Base-by-base conservation (phyloP, 495 filamentous ascomycete genomes). In the Glutinoglossum americanum region DNA sequence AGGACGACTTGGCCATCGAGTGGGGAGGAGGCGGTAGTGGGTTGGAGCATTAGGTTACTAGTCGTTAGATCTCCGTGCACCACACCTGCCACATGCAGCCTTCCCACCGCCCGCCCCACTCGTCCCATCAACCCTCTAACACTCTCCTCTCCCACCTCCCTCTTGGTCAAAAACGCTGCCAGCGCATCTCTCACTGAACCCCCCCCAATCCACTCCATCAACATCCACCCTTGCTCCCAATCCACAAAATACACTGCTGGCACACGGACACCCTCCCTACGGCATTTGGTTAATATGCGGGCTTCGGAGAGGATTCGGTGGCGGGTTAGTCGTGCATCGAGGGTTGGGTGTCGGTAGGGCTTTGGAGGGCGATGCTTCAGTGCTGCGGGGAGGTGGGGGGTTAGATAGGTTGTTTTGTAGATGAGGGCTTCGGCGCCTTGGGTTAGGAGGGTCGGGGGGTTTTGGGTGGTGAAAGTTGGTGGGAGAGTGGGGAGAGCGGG, bases 61-160 rank as follows among this genome's bases (percentile, higher is more conserved):
- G 90, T 98, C 59, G 93, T 98, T 72, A 98, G 70, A 71, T 98
- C 92, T 48, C 92, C 92, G 73, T 98, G 92, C 53, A 93, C 78
- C 47, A 96, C 80, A 17, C 92, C 90, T 21, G 77, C 75, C 54
- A 72, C 75, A 72, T 98, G 92, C 70, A 98, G 71, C 45, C 65
- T 73, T n/a, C 87, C 92, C 19, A 97, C 79, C 6, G 79, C 80
- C 15, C 64, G 58, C 0, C 89, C 92, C 59, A 96, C 80, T 66
- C 76, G 74, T 56, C 71, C 71, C 79, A 97, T 81, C 65, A 93
- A 64, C 25, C 66, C 74, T 35, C 69, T 64, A 59, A 77, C 70
- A 60, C 61, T 71, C 26, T 68, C 66, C n/a, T 72, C 68, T 55
- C 71, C 68, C 65, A 71, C 65, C 66, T 72, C 58, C 32, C 69